These are phyloP conservation scores for Canavalia gladiata DNA, from an alignment of 306 rosid species.

Conservation along the genomic window DNA sequence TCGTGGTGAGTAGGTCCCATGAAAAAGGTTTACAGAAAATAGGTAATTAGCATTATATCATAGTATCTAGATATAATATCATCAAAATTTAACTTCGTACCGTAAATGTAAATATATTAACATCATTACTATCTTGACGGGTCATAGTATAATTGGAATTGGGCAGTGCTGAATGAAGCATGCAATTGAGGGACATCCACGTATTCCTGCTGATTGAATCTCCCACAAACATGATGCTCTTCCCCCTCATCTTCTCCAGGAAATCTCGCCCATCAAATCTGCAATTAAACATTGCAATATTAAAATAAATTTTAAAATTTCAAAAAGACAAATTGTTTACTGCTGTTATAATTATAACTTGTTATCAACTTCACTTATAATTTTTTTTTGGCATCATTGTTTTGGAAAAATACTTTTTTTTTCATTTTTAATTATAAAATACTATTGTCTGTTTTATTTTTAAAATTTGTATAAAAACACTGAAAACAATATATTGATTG, in stretches of 20 bases:
- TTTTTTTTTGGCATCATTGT: neutral
- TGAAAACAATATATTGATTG: too few species aligned
- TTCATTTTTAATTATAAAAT: too few species aligned
- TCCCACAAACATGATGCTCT: slow-evolving; percentile 91
- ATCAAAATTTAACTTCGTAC: slow-evolving; percentile 50
- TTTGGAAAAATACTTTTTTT: neutral
- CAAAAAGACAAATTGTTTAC: neutral
- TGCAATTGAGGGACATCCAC: slow-evolving; percentile 89
- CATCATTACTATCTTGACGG: slow-evolving; percentile 54
- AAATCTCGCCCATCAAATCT: slow-evolving; percentile 78
- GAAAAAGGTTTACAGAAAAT: neutral
- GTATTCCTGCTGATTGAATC: slow-evolving; percentile 89
- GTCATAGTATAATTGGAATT: slow-evolving; percentile 55
- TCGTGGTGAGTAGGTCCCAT: neutral
- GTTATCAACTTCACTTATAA: neutral
- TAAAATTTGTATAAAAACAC: neutral
- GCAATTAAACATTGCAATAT: neutral
- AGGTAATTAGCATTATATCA: neutral
- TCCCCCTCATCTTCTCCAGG: slow-evolving; percentile 70
- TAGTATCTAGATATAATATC: neutral
- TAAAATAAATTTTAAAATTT: neutral
- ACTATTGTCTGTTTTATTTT: neutral
- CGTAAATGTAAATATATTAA: slow-evolving; percentile 72
- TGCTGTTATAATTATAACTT: neutral
- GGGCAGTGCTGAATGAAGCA: slow-evolving; percentile 78